Conservation (phyloP, 495 filamentous ascomycete genomes). For the Aspergillus leporis region DNA sequence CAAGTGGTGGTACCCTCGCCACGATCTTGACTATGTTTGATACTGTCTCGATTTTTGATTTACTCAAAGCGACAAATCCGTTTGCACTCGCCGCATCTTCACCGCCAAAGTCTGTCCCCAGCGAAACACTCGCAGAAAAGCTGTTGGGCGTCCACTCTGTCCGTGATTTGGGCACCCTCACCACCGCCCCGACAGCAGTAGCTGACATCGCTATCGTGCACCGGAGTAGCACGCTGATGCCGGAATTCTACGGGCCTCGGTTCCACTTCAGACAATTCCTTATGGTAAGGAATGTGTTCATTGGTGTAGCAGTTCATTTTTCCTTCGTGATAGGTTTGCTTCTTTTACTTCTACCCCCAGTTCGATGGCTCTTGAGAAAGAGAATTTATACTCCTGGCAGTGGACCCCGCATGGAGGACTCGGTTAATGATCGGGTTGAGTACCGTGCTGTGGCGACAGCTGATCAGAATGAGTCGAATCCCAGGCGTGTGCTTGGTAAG, state of each 20-base stretch:
- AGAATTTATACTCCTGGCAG: constrained; percentile 65
- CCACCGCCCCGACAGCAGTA: constrained; percentile 56
- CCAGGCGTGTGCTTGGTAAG: constrained; percentile 57
- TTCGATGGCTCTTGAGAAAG: constrained; percentile 54
- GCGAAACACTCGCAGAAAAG: constrained; percentile 35
- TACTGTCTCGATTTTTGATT: constrained; percentile 55
- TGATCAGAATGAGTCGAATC: constrained; percentile 45
- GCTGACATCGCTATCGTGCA: constrained; percentile 71
- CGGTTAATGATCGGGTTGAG: constrained; percentile 59
- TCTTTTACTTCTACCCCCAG: constrained; percentile 54
- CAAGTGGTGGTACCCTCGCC: constrained; percentile 74
- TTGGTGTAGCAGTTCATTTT: constrained; percentile 58
- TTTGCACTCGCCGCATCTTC: constrained; percentile 67
- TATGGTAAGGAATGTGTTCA: constrained; percentile 58
- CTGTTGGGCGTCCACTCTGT: constrained; percentile 63
- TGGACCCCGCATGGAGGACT: constrained; percentile 61
- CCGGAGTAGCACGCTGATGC: constrained; percentile 74
- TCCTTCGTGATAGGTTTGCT: constrained; percentile 50
- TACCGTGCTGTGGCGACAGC: constrained; percentile 66
- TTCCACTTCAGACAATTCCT: constrained; percentile 74
- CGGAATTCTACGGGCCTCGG: constrained; percentile 66
- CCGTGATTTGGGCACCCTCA: constrained; percentile 66
- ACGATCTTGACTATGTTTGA: constrained; percentile 67
- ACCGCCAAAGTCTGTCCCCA: constrained; percentile 38
- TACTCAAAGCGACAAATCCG: constrained; percentile 56